Conservation (phyloP, 2,329 filamentous ascomycete species). For the Chaetomium sp. region DNA sequence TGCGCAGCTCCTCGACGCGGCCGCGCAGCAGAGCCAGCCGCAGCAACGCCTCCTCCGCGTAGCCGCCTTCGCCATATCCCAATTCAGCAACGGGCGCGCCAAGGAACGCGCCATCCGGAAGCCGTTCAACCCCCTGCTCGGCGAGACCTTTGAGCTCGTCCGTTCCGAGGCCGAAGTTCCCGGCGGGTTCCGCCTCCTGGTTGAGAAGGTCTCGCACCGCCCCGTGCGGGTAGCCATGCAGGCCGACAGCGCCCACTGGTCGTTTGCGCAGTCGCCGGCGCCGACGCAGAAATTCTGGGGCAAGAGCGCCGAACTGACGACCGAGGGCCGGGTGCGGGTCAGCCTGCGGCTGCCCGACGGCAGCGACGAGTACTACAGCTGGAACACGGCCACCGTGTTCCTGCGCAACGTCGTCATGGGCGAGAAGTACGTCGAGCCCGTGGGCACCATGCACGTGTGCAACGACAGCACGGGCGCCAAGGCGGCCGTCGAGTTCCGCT, state of each 20-base stretch:
- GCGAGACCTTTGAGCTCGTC: conserved; percentile 92
- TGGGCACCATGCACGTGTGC: conserved; percentile 81
- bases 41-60: conserved; percentile 79
- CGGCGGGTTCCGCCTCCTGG: conserved; percentile 82
- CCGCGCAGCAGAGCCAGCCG: conserved; percentile 61
- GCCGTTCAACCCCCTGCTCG: conserved; percentile 94
- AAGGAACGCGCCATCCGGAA: conserved; percentile 93
- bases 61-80: conserved; percentile 86
- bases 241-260: conserved; percentile 84
- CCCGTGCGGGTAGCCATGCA: conserved; percentile 92
- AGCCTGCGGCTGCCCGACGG: conserved; percentile 67
- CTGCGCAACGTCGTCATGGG: conserved; percentile 95
- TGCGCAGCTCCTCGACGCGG: conserved; percentile 77
- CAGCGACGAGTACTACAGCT: conserved; percentile 81
- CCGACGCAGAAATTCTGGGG: conserved; percentile 99
- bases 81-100: conserved; percentile 77
- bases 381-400: conserved; percentile 86
- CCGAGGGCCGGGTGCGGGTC: conserved; percentile 81
- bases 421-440: conserved; percentile 96
- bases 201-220: conserved; percentile 92
- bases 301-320: conserved; percentile 91
- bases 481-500: conserved; percentile 86
- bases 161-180: conserved; percentile 74
- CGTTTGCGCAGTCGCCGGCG: conserved; percentile 80
- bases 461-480: conserved; percentile 85